These are phyloP conservation scores for Termitomyces sp. DNA, from an alignment of 1,284 basidiomycete species.

Conservation along the genomic window DNA sequence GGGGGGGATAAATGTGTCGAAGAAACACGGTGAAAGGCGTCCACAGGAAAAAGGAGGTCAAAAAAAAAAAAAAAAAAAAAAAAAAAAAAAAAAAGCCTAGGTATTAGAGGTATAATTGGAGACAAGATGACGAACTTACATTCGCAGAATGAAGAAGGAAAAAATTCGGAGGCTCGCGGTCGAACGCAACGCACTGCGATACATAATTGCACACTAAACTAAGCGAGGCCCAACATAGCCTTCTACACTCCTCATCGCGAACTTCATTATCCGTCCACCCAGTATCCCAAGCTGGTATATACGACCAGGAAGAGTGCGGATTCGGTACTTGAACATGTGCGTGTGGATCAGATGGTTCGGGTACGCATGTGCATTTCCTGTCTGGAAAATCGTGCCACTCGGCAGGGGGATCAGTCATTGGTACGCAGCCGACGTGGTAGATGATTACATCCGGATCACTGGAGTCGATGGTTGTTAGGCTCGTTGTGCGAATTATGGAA, in stretches of 20 bases:
- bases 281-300: constrained; percentile 56
- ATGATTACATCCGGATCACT: constrained; percentile 47
- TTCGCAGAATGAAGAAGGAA: constrained; percentile 58
- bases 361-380: constrained; percentile 47
- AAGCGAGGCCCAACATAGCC: constrained; percentile 71
- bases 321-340: constrained; percentile 28
- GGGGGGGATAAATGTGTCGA: no score
- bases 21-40: constrained; percentile 46
- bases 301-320: constrained; percentile 40
- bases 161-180: constrained; percentile 49
- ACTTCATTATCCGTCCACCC: constrained; percentile 49
- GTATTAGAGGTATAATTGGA: background rate
- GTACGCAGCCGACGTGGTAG: constrained; percentile 45
- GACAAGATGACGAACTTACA: constrained; percentile 39
- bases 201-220: constrained; percentile 60
- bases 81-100: constrained; percentile 5
- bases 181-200: constrained; percentile 60
- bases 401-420: constrained; percentile 31
- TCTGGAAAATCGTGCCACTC: constrained; percentile 19
- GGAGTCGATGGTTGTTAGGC: constrained; percentile 52
- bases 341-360: constrained; percentile 36
- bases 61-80: constrained; percentile 5
- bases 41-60: constrained; percentile 45
- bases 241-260: constrained; percentile 61
- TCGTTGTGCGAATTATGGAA: constrained; percentile 49